Percentiles rank a stretch among this genome's conserved stretches.
Evolutionary conservation across 257 asterid species (phyloP).

Genomic region (Solanum ahanhuiri): DNA sequence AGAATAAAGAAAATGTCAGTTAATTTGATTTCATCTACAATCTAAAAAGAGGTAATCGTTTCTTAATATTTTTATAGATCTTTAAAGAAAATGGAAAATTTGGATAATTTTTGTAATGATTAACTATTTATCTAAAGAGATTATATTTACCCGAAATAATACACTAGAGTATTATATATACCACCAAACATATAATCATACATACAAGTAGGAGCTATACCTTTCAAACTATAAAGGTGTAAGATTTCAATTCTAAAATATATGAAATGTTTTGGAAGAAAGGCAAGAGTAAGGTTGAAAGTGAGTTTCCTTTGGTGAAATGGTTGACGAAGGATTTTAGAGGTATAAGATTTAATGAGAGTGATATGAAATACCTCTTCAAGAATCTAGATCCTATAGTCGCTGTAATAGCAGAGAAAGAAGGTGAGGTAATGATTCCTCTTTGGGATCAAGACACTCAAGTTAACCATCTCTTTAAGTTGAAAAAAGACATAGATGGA

Average conservation of each 20-base stretch:
- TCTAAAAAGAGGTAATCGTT: neutral
- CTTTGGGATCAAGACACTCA: neutral
- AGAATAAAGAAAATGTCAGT: neutral
- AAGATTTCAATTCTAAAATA: neutral
- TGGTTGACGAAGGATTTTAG: neutral
- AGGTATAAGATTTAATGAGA: neutral
- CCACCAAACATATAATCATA: neutral
- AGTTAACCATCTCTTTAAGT: neutral
- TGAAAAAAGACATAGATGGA: neutral
- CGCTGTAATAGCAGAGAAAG: neutral
- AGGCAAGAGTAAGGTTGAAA: neutral
- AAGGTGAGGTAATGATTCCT: neutral
- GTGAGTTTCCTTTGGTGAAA: neutral
- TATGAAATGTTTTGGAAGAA: neutral
- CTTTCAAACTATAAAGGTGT: neutral
- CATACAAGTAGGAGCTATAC: neutral
- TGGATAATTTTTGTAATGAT: neutral
- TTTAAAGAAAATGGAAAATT: neutral
- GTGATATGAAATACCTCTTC: neutral
- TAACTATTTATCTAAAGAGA: neutral
- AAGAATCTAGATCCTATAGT: neutral
- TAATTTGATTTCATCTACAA: neutral
- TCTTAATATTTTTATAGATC: neutral
- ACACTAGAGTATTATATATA: neutral
- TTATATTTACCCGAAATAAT: neutral